These are phyloP conservation scores for Periconia digitata DNA, from an alignment of 2,329 filamentous ascomycete genomes.

Conservation along the genomic window DNA sequence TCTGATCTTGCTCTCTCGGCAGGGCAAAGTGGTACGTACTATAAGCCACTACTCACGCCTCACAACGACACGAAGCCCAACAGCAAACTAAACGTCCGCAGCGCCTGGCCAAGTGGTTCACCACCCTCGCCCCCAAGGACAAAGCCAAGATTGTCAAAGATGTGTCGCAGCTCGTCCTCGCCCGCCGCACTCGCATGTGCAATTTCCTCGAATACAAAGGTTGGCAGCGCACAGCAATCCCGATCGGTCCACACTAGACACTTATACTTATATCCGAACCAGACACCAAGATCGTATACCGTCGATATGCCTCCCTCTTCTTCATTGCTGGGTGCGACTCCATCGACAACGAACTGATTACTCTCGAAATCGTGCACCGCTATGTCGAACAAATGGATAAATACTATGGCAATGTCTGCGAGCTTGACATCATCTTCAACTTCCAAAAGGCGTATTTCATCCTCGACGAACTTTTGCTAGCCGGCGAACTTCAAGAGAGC, in stretches of 20 bases:
- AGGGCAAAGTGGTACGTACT: constrained; percentile 97
- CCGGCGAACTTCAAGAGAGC: constrained; percentile 96
- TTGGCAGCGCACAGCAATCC: constrained; percentile 43
- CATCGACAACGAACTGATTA: constrained; percentile 98
- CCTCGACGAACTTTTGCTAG: constrained; percentile 90
- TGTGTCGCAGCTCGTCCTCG: constrained; percentile 95
- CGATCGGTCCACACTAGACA: constrained; percentile 15
- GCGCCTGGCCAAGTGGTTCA: constrained; percentile 99
- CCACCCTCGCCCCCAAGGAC: constrained; percentile 93
- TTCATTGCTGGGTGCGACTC: constrained; percentile 97
- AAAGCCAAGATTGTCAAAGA: constrained; percentile 99
- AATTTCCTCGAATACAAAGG: constrained; percentile 99
- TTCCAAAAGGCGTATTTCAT: constrained; percentile 99
- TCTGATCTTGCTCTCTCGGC: constrained; percentile 92
- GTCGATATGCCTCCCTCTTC: constrained; percentile 97
- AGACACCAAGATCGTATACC: constrained; percentile 99
- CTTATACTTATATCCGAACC: constrained; percentile 34
- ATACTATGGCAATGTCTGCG: constrained; percentile 99
- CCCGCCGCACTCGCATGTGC: constrained; percentile 96
- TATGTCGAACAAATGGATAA: constrained; percentile 99
- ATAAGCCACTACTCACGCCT: constrained; percentile 35
- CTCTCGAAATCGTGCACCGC: constrained; percentile 96
- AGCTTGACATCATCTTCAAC: constrained; percentile 99
- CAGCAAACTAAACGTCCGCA: constrained; percentile 49
- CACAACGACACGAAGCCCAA: constrained; percentile 19